phyloP scores from a whole-genome alignment of 805 yeast genomes.

The Osmozyma mogii region DNA sequence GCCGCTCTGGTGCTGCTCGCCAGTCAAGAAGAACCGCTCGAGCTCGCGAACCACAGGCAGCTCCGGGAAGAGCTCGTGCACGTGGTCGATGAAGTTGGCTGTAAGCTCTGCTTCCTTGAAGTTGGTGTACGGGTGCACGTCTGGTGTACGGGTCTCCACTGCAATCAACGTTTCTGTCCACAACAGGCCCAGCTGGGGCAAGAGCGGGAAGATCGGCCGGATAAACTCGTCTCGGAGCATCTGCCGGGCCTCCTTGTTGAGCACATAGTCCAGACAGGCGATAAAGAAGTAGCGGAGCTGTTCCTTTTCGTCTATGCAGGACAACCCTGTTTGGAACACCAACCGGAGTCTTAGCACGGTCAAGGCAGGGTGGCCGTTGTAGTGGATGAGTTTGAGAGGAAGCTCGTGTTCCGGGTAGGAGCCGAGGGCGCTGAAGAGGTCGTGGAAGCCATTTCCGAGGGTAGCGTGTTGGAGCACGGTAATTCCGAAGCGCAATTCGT shows the following conservation, averaged over 20 bases:
- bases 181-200: conserved; percentile 2
- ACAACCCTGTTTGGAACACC: conserved; percentile 10
- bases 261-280: conserved; percentile 22
- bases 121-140: neutral
- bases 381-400: conserved; percentile 16
- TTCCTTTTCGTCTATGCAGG: neutral
- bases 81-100: conserved; percentile 4
- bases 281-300: conserved; percentile 10
- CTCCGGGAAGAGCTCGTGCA: conserved; percentile 3
- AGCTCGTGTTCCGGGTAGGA: conserved; percentile 3
- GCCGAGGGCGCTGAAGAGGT: conserved; percentile 3
- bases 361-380: conserved; percentile 10
- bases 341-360: conserved; percentile 12
- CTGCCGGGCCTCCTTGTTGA: conserved; percentile 12
- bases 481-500: no score
- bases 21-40: neutral
- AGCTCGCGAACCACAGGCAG: no score
- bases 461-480: neutral
- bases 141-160: neutral
- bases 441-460: neutral
- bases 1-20: neutral
- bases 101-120: conserved; percentile 1
- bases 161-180: neutral
- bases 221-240: conserved; percentile 10
- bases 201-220: conserved; percentile 10